phyloP scores from a whole-genome alignment of 1,139 yeast genomes.

The Hyphopichia buzzinii region DNA sequence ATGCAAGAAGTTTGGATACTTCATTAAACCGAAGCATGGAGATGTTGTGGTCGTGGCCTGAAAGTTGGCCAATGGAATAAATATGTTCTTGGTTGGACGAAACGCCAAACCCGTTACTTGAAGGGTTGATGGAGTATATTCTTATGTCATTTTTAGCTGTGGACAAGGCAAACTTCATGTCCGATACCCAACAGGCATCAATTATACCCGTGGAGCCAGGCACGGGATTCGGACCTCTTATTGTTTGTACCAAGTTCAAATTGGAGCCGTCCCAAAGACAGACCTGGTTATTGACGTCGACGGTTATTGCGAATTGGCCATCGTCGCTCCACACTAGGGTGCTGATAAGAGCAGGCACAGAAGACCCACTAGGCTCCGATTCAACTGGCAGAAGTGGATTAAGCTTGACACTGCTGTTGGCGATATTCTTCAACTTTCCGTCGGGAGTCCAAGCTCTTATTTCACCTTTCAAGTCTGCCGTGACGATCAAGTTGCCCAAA shows the following conservation, averaged over 20 bases:
- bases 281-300: conserved; percentile 32
- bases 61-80: conserved; percentile 56
- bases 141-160: conserved; percentile 56
- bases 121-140: conserved; percentile 47
- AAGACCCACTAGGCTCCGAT: conserved; percentile 1
- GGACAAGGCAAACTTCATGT: conserved; percentile 67
- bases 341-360: conserved; percentile 14
- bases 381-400: neutral
- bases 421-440: conserved; percentile 62
- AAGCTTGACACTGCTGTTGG: conserved; percentile 13
- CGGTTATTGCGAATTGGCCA: conserved; percentile 35
- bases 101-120: conserved; percentile 13
- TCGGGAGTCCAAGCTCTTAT: conserved; percentile 66
- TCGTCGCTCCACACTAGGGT: conserved; percentile 34
- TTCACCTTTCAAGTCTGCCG: conserved; percentile 64
- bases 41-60: conserved; percentile 68
- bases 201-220: conserved; percentile 12
- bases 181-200: conserved; percentile 71
- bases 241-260: conserved; percentile 29
- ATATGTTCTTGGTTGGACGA: conserved; percentile 11
- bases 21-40: conserved; percentile 56
- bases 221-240: conserved; percentile 14
- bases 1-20: conserved; percentile 54
- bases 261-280: conserved; percentile 41
- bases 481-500: conserved; percentile 52